Percentiles rank a stretch among this genome's conserved stretches.
phyloP scores from a whole-genome alignment of 2,329 filamentous ascomycete genomes.

The Fusarium sp. region DNA sequence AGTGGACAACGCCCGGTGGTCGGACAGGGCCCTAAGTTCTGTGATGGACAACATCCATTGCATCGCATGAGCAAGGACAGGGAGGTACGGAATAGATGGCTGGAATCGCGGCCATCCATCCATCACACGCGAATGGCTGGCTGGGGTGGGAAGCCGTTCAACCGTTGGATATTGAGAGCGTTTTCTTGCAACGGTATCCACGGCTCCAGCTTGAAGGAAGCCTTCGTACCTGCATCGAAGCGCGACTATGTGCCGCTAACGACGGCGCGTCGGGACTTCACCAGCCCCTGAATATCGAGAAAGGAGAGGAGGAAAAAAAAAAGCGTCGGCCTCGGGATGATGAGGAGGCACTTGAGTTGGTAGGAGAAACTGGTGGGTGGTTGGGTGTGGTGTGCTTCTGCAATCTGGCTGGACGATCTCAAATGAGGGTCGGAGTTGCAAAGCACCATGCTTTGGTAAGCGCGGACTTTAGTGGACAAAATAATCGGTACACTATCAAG shows the following conservation, averaged over 20 bases:
- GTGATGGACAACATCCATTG: neutral
- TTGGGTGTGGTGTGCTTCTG: conserved; percentile 23
- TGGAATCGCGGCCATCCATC: neutral
- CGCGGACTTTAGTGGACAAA: conserved; percentile 10
- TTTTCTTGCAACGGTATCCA: conserved; percentile 3
- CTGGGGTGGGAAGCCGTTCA: conserved; percentile 3
- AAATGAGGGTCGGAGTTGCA: conserved; percentile 19
- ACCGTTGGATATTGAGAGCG: neutral
- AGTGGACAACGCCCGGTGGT: neutral
- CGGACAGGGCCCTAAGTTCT: neutral
- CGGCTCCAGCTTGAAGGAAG: neutral
- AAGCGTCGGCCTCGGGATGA: conserved; percentile 14
- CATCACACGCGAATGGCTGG: neutral
- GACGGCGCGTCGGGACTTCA: conserved; percentile 11
- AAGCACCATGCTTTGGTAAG: neutral
- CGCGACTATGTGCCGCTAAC: conserved; percentile 22
- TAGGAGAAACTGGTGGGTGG: conserved; percentile 16
- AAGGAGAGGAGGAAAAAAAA: conserved; percentile 20
- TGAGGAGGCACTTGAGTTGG: conserved; percentile 23
- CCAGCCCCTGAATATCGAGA: conserved; percentile 27
- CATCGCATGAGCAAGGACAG: neutral
- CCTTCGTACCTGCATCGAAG: conserved; percentile 14
- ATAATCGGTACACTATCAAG: conserved; percentile 1
- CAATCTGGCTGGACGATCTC: conserved; percentile 14
- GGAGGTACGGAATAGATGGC: conserved; percentile 1